Evolutionary conservation across 495 filamentous ascomycete genomes (phyloP), one percentile per base, ranked within the genome.

Genomic region (Podospora didyma): DNA sequence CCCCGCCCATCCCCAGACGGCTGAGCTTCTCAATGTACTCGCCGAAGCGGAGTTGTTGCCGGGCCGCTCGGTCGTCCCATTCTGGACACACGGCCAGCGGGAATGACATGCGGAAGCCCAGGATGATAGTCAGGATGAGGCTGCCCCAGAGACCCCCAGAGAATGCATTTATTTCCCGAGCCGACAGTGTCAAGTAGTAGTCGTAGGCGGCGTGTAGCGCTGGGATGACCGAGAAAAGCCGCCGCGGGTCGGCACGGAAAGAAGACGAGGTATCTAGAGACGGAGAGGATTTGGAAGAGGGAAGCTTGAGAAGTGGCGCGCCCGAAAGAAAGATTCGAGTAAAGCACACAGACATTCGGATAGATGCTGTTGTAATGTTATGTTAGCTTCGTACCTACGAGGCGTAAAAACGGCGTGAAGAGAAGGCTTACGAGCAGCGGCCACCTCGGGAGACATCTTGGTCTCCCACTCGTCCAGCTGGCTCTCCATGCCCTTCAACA

Each of bases 21-120:
- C 65, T 69, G 23, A 79, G 28, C 50, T 52, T 47, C 2, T 61
- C 63, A 7, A 77, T 35, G 22, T 68, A 62, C 54, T 46, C 54
- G 7, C 60, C 71, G 26, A 77, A 68, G 3, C 66, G 51, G 7
- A 79, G 49, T 1, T 57, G 47, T 35, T 28, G 48, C 14, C 75
- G 58, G 19, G 67, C 73, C 35, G 59, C 63, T 0, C 28, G 37
- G 10, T 69, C 65, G 46, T 78, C 74, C 61, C 74, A 79, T 19
- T 54, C 69, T 1, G 66, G 69, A 26, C 70, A 76, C 0, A 61
- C 58, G 2, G 62, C 24, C 3, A 74, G 21, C 0, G 76, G 69
- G 49, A 79, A 74, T 1, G 69, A 71, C 42, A 78, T 64, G 2
- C 75, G 69, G 34, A 73, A 75, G 6, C 66, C 66, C 1, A 79